Conservation (phyloP, 345 rosid genomes). For the Eucalyptus victrix region DNA sequence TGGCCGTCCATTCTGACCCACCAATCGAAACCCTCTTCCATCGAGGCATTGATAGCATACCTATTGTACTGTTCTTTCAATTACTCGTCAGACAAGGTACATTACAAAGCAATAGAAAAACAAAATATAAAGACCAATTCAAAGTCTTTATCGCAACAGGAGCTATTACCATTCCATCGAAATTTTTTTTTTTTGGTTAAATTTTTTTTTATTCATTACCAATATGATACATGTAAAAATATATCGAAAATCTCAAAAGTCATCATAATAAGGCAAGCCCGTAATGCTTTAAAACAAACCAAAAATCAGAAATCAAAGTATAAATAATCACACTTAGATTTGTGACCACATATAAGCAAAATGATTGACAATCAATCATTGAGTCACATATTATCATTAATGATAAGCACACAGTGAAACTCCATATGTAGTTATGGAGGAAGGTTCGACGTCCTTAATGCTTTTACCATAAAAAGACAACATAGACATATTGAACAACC, state of each 20-base stretch:
- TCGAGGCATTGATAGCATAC: not conserved
- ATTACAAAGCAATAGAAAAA: not conserved
- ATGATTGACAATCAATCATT: too few species aligned
- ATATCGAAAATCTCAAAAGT: too few species aligned
- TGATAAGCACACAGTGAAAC: not conserved
- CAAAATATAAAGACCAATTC: not conserved
- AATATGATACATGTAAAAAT: not conserved
- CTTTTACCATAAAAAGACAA: not conserved
- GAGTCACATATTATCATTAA: not conserved
- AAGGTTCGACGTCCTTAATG: too few species aligned
- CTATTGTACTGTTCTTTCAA: not conserved
- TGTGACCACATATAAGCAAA: not conserved
- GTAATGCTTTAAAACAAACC: not conserved
- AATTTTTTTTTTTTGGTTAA: too few species aligned
- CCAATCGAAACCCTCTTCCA: not conserved
- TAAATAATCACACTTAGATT: not conserved
- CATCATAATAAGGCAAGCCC: not conserved
- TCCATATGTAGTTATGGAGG: not conserved
- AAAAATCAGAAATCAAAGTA: not conserved
- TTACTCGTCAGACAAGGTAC: not conserved
- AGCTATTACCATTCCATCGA: not conserved
- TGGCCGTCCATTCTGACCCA: not conserved
- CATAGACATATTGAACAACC: not conserved
- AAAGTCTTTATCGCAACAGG: not conserved
- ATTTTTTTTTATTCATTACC: not conserved